Base-by-base conservation (phyloP, 1,284 basidiomycete species). In the Leccinum pachyderme region DNA sequence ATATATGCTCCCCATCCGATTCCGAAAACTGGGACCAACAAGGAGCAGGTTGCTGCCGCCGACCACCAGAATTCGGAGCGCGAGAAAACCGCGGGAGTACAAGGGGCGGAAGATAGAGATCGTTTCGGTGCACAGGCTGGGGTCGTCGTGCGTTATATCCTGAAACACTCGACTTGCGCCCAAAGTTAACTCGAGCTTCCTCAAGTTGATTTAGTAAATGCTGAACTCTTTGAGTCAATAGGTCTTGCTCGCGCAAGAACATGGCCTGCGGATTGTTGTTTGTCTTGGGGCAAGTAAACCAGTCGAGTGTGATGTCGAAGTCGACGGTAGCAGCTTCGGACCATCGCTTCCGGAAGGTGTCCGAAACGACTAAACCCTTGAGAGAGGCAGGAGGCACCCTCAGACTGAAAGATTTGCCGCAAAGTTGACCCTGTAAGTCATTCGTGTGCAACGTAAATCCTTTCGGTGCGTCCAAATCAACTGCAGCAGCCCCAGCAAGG, bases 201-300 rank as follows among this genome's bases (percentile, higher is more conserved):
- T 54, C 55, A 29, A 72, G 49, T 46, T 66, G 62, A 27, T 69
- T 69, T 37, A 90, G 82, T 63, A 93, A 75, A 57, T 75, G 77
- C 60, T 76, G 75, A 4, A 84, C 83, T 57, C 94, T 80, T 24
- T 78, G 79, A 2, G 91, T 93, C 15, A 75, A 66, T 18, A 61
- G 65, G 67, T 96, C 94, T 69, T 96, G 89, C 45, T 77, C 75
- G n/a, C 73, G 72, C 18, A 96, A 66, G 66, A 92, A 96, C 8
- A 76, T 72, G 11, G 78, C 73, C 68, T 96, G 94, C 5, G 67
- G 68, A 82, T 82, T 31, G 73, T 70, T 31, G 77, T 71, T 56
- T 73, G 72, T 83, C 85, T 81, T 83, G 28, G 68, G 61, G 4
- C 84, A 78, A 39, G 77, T 77, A 67, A 92, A 94, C 2, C 86